Conservation (phyloP, 257 asterid species). For the Plantago ovata region DNA sequence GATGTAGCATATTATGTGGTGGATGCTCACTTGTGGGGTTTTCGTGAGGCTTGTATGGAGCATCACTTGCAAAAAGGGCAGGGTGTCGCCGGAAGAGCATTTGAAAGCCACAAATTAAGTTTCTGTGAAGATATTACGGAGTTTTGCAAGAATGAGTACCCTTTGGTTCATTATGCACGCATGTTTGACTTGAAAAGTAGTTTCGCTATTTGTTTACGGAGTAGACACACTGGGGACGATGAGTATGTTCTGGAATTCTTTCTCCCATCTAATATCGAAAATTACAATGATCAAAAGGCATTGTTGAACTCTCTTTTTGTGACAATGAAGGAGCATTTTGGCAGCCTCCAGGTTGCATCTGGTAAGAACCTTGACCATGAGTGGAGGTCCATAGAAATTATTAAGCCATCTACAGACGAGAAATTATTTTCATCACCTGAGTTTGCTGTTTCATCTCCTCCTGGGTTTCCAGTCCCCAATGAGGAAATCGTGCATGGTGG, state of each 20-base stretch:
- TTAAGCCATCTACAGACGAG: constrained; percentile 45
- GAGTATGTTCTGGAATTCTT: constrained; percentile 77
- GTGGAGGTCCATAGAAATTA: constrained; percentile 67
- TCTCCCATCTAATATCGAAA: constrained; percentile 46
- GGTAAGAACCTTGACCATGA: constrained; percentile 67
- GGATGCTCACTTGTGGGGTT: constrained; percentile 87
- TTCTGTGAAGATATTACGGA: constrained; percentile 66
- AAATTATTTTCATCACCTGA: constrained; percentile 38
- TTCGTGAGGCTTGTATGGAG: constrained; percentile 86
- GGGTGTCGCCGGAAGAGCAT: constrained; percentile 90
- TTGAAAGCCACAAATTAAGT: constrained; percentile 50
- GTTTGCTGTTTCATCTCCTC: constrained; percentile 35
- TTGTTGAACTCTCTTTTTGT: constrained; percentile 63
- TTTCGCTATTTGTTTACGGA: constrained; percentile 73
- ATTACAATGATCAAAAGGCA: constrained; percentile 44
- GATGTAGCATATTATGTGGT: constrained; percentile 80
- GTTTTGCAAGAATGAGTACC: constrained; percentile 83
- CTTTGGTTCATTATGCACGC: constrained; percentile 90
- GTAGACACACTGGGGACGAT: constrained; percentile 77
- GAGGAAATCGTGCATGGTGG: constrained; percentile 33
- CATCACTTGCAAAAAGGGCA: constrained; percentile 90
- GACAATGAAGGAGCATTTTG: constrained; percentile 72
- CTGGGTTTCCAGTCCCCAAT: constrained; percentile 32
- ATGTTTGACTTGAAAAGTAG: constrained; percentile 69
- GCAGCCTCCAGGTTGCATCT: constrained; percentile 83